A percentile compares a stretch with the other conserved stretches of the same genome.
Evolutionary conservation across 108 stramenopile species (phyloP).

Genomic region (Skeletonema grethae): DNA sequence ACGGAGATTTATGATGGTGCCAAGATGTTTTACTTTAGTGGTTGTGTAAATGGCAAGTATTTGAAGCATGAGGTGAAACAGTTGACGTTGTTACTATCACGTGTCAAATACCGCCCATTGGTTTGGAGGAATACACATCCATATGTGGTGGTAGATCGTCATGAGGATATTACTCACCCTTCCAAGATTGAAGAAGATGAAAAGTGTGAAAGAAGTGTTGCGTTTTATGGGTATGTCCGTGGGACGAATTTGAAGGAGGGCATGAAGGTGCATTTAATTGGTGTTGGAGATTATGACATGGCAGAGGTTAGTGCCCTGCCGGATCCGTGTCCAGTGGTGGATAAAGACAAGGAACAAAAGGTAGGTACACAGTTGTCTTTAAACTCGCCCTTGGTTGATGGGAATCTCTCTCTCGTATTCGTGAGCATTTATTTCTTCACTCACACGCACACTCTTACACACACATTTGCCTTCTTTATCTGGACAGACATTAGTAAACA

Average conservation of each 20-base stretch:
- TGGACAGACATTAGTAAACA: conserved; percentile 74
- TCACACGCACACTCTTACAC: neutral
- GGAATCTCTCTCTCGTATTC: neutral
- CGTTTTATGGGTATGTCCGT: conserved; percentile 96
- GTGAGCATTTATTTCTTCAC: neutral
- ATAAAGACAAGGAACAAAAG: conserved; percentile 74
- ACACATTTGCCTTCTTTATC: neutral
- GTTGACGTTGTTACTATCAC: conserved; percentile 80
- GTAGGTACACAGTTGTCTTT: conserved; percentile 11
- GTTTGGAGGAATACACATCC: conserved; percentile 98
- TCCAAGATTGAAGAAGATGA: conserved; percentile 77
- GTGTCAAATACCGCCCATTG: conserved; percentile 97
- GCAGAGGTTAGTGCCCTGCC: conserved; percentile 64
- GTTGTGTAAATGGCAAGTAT: conserved; percentile 95
- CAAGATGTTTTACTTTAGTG: conserved; percentile 97
- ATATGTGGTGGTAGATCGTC: conserved; percentile 93
- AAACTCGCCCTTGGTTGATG: neutral
- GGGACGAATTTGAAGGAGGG: conserved; percentile 92
- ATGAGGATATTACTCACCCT: conserved; percentile 91
- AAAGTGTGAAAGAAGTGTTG: conserved; percentile 79
- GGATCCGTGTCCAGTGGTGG: conserved; percentile 87
- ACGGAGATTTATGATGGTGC: conserved; percentile 99
- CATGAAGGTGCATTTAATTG: conserved; percentile 92
- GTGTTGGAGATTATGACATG: conserved; percentile 94
- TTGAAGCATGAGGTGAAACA: conserved; percentile 94